Evolutionary conservation across 208 protist species (phyloP), one percentile per base, ranked within the genome.

Genomic region (Leishmania martiniquensis): DNA sequence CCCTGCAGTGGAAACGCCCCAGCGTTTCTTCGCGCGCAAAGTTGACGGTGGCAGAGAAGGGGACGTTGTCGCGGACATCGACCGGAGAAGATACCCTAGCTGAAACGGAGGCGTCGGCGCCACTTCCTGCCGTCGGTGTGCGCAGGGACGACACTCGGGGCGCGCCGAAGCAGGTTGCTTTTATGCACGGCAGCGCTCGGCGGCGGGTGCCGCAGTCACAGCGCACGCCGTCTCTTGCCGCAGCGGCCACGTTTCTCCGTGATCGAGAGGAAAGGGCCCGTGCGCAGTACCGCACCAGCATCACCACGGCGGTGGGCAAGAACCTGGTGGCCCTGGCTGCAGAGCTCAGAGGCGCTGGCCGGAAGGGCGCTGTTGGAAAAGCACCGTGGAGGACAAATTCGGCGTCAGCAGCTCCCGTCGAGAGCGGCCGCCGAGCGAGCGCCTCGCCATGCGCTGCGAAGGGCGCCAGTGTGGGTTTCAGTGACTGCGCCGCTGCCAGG

Each of bases 271-370:
- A 74, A 45, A 51, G 44, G 1, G 22, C 49, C 47, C 69, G 52
- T 1, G 45, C 70, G 37, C 52, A 63, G 52, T 63, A 60, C 52
- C 52, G 70, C 15, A 74, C 70, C 34, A 74, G 52, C 2, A 37
- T 2, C 20, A 52, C 70, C 20, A 52, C 37, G 22, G 34, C 52
- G 10, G 34, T 32, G 34, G 51, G 52, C 51, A 44, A 47, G 52
- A 54, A 42, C 22, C 52, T 74, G 29, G 69, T 74, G 5, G 20
- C 32, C 29, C 17, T 74, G 34, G 69, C 51, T 32, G 49, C 69
- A 3, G 69, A 74, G 42, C 34, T 74, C 1, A 20, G 47, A 6
- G 9, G 29, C n/a, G 47, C 6, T 29, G 29, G 13, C 29, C 45
- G n/a, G 17, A 42, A 34, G 32, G 29, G 49, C 12, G 9, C 45